Evolutionary conservation across 2,329 filamentous ascomycete species (phyloP), one percentile per base, ranked within the genome.

Genomic region (Aspergillus sp.): DNA sequence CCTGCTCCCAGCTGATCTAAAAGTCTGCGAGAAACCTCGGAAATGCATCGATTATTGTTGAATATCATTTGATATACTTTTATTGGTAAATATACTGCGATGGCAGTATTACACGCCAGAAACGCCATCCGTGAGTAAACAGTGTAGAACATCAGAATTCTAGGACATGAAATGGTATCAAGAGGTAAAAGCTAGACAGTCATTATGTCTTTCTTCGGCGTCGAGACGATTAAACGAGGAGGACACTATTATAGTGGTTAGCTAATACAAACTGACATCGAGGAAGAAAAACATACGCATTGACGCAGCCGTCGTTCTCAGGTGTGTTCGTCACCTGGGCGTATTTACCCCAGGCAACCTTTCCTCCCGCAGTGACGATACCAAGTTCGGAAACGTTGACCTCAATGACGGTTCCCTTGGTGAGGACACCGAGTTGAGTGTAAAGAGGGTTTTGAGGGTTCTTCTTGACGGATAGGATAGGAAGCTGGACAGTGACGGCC

Each of bases 321-420:
- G 71, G 72, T 49, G 69, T 75, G 62, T 73, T 79, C 52, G 75
- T 83, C 51, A 90, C 82, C 75, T 92, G 89, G 7, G 90, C 90
- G 78, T 88, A 95, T 65, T 90, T 83, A 66, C 91, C 92, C 93
- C 93, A 97, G 6, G 93, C 91, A 8, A 96, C 91, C 79, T 97
- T 97, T 62, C 95, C 95, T 62, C 87, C 88, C 2, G 93, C 89
- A 3, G 95, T 98, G 15, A 96, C 91, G 61, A 98, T 80, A 62
- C 95, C 95, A 62, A 98, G 77, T 74, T 99, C 95, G 56, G 85
- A 90, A 31, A 97, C 92, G 72, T 99, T 96, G 68, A 98, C 92
- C 77, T 98, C 93, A 70, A 93, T 86, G 60, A 89, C 85, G 31
- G 87, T 93, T 63, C 91, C 91, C 77, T 92, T 92, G 48, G 90